phyloP scores from a whole-genome alignment of 1,139 yeast species.

The Yamadazyma triangularis region DNA sequence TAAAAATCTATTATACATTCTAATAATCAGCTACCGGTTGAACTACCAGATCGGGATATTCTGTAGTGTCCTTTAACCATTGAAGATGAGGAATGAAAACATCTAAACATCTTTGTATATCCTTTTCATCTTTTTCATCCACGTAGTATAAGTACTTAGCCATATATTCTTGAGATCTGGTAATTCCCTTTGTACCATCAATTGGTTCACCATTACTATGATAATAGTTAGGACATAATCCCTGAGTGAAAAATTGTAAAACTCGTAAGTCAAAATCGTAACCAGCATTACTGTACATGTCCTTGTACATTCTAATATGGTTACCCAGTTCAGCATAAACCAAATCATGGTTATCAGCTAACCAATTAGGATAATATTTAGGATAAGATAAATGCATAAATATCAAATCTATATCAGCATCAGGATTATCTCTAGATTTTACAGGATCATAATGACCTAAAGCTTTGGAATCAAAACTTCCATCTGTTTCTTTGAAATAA shows the following conservation, averaged over 20 bases:
- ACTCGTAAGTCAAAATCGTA: constrained; percentile 51
- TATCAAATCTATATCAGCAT: constrained; percentile 23
- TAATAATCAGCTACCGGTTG: constrained; percentile 5
- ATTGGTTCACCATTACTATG: constrained; percentile 23
- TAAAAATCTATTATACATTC: neutral
- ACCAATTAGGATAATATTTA: constrained; percentile 50
- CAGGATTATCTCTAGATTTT: constrained; percentile 13
- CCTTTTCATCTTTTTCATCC: constrained; percentile 17
- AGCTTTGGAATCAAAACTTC: constrained; percentile 47
- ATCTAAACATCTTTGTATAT: constrained; percentile 28
- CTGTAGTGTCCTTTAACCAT: constrained; percentile 34
- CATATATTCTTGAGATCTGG: constrained; percentile 25
- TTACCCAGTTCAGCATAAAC: constrained; percentile 29
- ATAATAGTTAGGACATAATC: constrained; percentile 35
- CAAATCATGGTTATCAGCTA: constrained; percentile 44
- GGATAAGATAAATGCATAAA: constrained; percentile 67
- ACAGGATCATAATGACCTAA: constrained; percentile 60
- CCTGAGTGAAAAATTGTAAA: constrained; percentile 34
- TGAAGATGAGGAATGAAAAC: constrained; percentile 37
- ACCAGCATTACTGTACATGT: constrained; percentile 37
- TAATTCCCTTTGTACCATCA: constrained; percentile 19
- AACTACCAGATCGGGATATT: constrained; percentile 12
- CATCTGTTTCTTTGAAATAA: constrained; percentile 32
- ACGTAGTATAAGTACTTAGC: constrained; percentile 30
- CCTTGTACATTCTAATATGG: constrained; percentile 46